Evolutionary conservation across 1,139 yeast species (phyloP), one percentile per base, ranked within the genome.

Genomic region (Zygotorulaspora mrakii): DNA sequence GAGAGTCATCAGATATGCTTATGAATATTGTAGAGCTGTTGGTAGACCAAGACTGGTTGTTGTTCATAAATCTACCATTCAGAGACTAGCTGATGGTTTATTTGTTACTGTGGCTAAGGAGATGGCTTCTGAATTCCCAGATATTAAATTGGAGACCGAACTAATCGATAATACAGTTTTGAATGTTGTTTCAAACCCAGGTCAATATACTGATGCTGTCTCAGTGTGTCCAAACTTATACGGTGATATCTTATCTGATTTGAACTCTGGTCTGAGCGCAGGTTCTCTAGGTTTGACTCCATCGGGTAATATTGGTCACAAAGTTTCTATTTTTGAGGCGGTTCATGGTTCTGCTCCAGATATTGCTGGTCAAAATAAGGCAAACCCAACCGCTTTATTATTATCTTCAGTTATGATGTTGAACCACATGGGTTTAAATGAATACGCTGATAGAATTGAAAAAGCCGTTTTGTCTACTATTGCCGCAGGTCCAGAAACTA

Each of bases 281-380:
- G 98, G 98, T 67, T 96, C 97, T 65, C 79, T 89, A 62, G 98
- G 98, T 70, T 79, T 91, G 68, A 91, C 97, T 51, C 97, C 98
- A 55, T 87, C 96, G 48, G 98, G 96, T 68, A 91, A 91, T 79
- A 88, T 91, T 88, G 98, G 98, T 74, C 87, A 87, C 76, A 82
- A 84, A 67, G 95, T 89, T 52, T 86, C 96, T 47, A 89, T 91
- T 66, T 91, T 91, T 67, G 98, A 91, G 77, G 97, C 98, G 54
- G 98, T 91, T 63, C 97, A 91, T 69, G 97, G 98, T 67, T 86
- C 96, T 46, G 97, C 96, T 51, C 97, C 96, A 54, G 97, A 89
- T 68, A 89, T 89, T 63, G 96, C 96, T 50, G 96, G 96, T 64
- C 87, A 89, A 77, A 94, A 95, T 64, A 79, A 85, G 67, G 98